Base-by-base conservation (phyloP, 2,329 filamentous ascomycete genomes). In the Calonectria montana region DNA sequence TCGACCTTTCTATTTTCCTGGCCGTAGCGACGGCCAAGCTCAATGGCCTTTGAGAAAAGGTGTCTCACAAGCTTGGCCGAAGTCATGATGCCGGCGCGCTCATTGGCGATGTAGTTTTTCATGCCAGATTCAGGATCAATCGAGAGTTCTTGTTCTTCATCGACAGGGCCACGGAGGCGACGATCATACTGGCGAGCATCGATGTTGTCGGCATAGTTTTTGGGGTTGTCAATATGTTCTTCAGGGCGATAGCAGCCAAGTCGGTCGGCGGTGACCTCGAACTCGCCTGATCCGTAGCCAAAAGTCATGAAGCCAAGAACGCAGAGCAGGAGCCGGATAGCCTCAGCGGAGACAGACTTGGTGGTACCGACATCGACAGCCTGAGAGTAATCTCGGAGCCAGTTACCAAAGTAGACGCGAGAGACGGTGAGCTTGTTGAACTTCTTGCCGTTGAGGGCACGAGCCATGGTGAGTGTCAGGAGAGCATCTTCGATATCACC, bases 81-180 rank as follows among this genome's bases (percentile, higher is more conserved):
- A 53, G 94, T 97, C 84, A 94, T 94, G 81, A 97, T 97, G 55
- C 91, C 90, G 70, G 89, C 85, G 63, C 90, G 86, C 82, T 98
- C 96, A 74, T 95, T 95, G 45, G 96, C 95, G 83, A 98, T 98
- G 84, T 98, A 98, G 82, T 96, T 97, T 86, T 98, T 98, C 85
- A 97, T 88, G 77, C 93, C 94, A 7, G 92, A 93, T 66, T 91
- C 86, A 2, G 90, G 88, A 78, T 98, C 94, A 78, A 98, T 89
- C 55, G 89, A 90, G 41, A 98, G 88, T 85, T 98, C 96, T 63
- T 91, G 88, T 29, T 87, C 80, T 85, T 97, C 95, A 75, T 98
- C 90, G 55, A 98, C 87, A 0, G 94, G 94, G 1, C 92, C 95
- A 80, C 96, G 93, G 64, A 98, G 92, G 75, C 94, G 92, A 66